Evolutionary conservation across 2,329 filamentous ascomycete species (phyloP).

Genomic region (Graphilbum sp.): DNA sequence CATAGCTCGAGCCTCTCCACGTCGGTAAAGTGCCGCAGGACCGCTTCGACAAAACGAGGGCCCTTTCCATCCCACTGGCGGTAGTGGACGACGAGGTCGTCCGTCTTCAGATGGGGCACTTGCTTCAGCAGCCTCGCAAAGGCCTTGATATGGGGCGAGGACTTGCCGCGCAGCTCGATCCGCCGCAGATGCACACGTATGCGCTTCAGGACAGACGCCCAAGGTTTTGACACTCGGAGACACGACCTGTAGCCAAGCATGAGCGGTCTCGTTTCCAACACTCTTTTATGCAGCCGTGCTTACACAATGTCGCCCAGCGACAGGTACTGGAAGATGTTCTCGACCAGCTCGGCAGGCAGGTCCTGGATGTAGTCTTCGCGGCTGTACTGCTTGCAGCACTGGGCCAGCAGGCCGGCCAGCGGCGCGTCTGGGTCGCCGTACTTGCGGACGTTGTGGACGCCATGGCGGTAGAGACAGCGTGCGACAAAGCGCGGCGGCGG

Average conservation of each 20-base stretch:
- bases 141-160: not conserved
- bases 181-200: not conserved
- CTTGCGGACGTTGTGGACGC: conserved; percentile 5
- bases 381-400: conserved; percentile 4
- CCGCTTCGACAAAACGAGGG: not conserved
- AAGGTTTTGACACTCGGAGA: conserved; percentile 2
- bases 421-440: conserved; percentile 1
- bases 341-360: conserved; percentile 6
- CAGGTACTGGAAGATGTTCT: conserved; percentile 5
- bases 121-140: not conserved
- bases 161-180: not conserved
- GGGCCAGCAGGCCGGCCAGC: not conserved
- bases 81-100: not conserved
- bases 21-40: not conserved
- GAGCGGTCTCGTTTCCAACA: too few species aligned
- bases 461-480: conserved; percentile 9
- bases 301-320: conserved; percentile 3
- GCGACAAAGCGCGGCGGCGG: conserved; percentile 2
- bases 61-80: too few species aligned
- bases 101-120: not conserved
- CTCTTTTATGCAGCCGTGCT: not conserved
- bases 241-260: too few species aligned
- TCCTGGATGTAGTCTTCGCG: conserved; percentile 5
- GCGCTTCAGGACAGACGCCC: conserved; percentile 1
- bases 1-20: not conserved